Evolutionary conservation across 2,329 filamentous ascomycete species (phyloP).

Genomic region (Diplocarpon mali): DNA sequence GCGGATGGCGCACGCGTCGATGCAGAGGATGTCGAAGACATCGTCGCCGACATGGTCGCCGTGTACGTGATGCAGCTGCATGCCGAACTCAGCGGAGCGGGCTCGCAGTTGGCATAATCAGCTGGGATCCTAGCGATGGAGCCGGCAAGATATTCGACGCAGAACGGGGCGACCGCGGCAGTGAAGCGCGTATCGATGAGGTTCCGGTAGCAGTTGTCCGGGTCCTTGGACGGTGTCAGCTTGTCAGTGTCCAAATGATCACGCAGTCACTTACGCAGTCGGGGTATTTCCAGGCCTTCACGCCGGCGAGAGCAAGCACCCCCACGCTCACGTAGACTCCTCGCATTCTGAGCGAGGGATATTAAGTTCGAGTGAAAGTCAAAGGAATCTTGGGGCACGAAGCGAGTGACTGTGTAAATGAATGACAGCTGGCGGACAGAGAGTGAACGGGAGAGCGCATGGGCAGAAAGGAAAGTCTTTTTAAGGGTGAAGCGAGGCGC

Average conservation of each 20-base stretch:
- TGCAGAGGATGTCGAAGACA: constrained; percentile 9
- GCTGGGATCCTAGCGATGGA: constrained; percentile 26
- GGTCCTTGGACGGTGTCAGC: constrained; percentile 8
- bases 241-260: background rate
- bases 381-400: too few species aligned
- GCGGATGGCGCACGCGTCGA: constrained; percentile 4
- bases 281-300: constrained; percentile 16
- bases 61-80: constrained; percentile 27
- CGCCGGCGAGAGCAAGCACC: constrained; percentile 13
- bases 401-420: too few species aligned
- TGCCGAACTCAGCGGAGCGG: constrained; percentile 21
- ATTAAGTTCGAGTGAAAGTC: background rate
- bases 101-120: constrained; percentile 26
- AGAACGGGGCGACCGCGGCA: constrained; percentile 26
- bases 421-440: too few species aligned
- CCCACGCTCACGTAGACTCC: constrained; percentile 7
- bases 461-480: too few species aligned
- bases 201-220: constrained; percentile 30
- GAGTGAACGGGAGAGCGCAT: too few species aligned
- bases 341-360: constrained; percentile 7
- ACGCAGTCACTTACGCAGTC: constrained; percentile 15
- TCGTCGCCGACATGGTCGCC: constrained; percentile 19
- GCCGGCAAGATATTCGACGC: constrained; percentile 26
- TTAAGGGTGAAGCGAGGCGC: too few species aligned
- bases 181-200: constrained; percentile 27